Conservation (phyloP, 371 early-diverging fungal species). For the Syncephalastrum sp. region DNA sequence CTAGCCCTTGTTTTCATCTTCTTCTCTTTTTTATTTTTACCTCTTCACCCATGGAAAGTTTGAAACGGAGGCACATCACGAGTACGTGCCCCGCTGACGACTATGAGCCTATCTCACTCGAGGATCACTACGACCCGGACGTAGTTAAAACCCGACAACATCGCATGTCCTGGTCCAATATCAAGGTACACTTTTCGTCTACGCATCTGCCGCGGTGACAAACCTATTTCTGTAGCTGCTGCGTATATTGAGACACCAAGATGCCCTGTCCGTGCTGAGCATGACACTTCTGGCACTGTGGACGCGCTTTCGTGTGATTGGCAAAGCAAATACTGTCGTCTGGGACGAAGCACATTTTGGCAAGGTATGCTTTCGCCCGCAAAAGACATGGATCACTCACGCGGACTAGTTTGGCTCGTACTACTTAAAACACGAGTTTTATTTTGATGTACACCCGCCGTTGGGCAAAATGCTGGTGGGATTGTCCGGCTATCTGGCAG, state of each 20-base stretch:
- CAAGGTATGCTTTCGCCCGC: slow-evolving; percentile 48
- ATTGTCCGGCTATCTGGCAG: slow-evolving; percentile 85
- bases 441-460: slow-evolving; percentile 99
- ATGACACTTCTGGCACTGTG: slow-evolving; percentile 67
- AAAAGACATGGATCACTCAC: background rate
- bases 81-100: slow-evolving; percentile 14
- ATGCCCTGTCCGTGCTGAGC: background rate
- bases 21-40: too few relatives aligned
- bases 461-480: slow-evolving; percentile 98
- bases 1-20: too few relatives aligned
- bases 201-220: slow-evolving; percentile 14
- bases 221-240: slow-evolving; percentile 18
- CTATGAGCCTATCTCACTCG: slow-evolving; percentile 15
- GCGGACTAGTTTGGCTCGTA: slow-evolving; percentile 83
- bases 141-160: too few relatives aligned
- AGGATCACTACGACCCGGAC: too few relatives aligned
- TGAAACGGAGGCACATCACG: slow-evolving; percentile 43
- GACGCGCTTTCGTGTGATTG: slow-evolving; percentile 85
- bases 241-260: slow-evolving; percentile 29
- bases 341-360: slow-evolving; percentile 94
- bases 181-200: background rate
- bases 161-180: too few relatives aligned
- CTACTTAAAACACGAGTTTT: slow-evolving; percentile 92
- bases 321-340: slow-evolving; percentile 73
- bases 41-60: slow-evolving; percentile 25